These are phyloP conservation scores for Penicillium sp. DNA, from an alignment of 2,329 filamentous ascomycete species.

Conservation along the genomic window DNA sequence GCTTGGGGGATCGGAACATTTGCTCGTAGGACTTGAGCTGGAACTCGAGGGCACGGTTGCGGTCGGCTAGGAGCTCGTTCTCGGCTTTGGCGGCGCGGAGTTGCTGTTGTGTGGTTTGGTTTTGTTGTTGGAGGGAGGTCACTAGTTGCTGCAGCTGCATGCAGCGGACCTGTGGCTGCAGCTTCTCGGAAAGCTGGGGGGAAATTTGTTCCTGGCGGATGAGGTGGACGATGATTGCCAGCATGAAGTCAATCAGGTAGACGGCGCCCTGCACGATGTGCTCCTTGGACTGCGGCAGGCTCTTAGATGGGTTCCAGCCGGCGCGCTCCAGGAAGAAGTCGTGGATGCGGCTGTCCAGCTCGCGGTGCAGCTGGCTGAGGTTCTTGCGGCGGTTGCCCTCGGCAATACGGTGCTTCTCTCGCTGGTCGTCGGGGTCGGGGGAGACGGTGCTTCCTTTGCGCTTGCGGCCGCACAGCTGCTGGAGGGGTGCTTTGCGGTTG, in stretches of 20 bases:
- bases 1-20: conserved; percentile 41
- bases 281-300: conserved; percentile 44
- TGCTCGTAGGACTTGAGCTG: conserved; percentile 43
- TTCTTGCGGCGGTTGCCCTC: conserved; percentile 46
- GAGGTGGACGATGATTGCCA: conserved; percentile 38
- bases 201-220: conserved; percentile 40
- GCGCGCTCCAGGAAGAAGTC: conserved; percentile 44
- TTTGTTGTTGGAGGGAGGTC: conserved; percentile 39
- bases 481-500: conserved; percentile 42
- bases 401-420: conserved; percentile 45
- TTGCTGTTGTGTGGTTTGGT: conserved; percentile 38
- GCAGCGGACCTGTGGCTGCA: conserved; percentile 42
- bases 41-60: conserved; percentile 40
- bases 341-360: conserved; percentile 41
- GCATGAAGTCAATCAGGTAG: conserved; percentile 44
- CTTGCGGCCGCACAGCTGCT: conserved; percentile 44
- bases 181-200: conserved; percentile 40
- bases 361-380: conserved; percentile 42
- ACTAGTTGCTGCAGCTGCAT: conserved; percentile 43
- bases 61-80: conserved; percentile 38
- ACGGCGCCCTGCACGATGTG: conserved; percentile 44
- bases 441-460: conserved; percentile 39
- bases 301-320: conserved; percentile 45
- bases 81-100: conserved; percentile 38
- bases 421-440: conserved; percentile 39